Base-by-base conservation (phyloP, 306 rosid genomes). In the Pterocarpus santalinus region DNA sequence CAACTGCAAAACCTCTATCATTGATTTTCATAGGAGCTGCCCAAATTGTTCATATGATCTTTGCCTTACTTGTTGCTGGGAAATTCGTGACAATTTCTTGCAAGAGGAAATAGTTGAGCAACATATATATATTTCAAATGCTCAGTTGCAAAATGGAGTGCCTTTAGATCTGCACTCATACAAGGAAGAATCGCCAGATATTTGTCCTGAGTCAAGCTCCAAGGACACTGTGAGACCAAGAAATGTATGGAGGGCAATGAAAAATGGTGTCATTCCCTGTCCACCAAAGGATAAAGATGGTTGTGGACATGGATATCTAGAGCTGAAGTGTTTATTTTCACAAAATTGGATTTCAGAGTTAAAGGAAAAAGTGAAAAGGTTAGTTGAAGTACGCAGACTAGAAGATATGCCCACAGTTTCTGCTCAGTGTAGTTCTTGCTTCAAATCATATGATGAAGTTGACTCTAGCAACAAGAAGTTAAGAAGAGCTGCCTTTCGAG, bases 1-100 rank as follows among this genome's bases (percentile, higher is more conserved):
- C 86, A 88, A 86, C 44, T 90, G 94, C 85, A 67, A 69, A 65
- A 90, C 94, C 46, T 90, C 94, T 39, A 86, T 90, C 66, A 73
- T 86, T 44, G 83, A 84, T 80, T 82, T 90, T 44, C 76, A 83
- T 63, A 84, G 91, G 86, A 86, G 91, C 85, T 90, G 94, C 76
- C 63, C 85, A 33, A 87, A 72, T 41, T 90, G 94, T 82, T 90
- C 88, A 12, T 88, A 84, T 41, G 94, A 90, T 66, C 86, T 90
- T 46, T 90, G 94, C 76, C 89, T 90, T 43, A 60, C 83, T 68
- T 90, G 91, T 79, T 90, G 90, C 76, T 78, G 80, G 70, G 90
- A 90, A 81, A 73, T 90, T 46, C 84, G 91, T 77, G 80, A 67
- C 10, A 72, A 79, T 32, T 53, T 33, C 65, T 83, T 76, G 43